Conservation (phyloP, 352 stramenopile species). For the Pythium brassicae region DNA sequence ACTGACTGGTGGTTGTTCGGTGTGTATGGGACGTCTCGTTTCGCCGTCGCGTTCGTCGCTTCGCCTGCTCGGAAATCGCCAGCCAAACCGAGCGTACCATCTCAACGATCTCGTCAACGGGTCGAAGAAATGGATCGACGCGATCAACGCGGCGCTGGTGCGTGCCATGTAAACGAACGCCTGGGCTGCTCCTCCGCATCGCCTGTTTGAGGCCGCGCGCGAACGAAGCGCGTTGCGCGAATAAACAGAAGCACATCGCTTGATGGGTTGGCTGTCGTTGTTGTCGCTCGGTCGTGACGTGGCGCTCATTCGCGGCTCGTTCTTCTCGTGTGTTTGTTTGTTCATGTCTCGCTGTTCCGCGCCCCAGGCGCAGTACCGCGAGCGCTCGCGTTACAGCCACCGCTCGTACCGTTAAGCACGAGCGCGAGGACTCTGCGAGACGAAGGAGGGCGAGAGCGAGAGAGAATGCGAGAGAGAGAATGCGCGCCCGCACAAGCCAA, state of each 20-base stretch:
- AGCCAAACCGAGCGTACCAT: conserved; percentile 87
- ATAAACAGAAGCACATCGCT: conserved; percentile 8
- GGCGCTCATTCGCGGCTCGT: conserved; percentile 1
- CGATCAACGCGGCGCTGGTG: conserved; percentile 82
- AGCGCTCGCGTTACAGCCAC: conserved; percentile 12
- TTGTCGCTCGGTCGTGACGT: background rate
- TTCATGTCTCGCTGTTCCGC: too few species aligned
- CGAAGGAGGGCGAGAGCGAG: background rate
- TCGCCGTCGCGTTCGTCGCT: background rate
- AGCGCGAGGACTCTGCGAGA: background rate
- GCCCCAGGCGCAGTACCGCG: conserved; percentile 16
- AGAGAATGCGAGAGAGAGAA: too few species aligned
- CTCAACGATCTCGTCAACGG: conserved; percentile 86
- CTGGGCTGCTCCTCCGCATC: background rate
- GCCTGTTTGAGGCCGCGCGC: conserved; percentile 13
- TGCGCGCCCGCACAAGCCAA: too few species aligned
- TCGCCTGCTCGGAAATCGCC: background rate
- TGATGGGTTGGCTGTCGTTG: background rate
- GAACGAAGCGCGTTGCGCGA: conserved; percentile 14
- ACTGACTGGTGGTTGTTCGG: background rate
- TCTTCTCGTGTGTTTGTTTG: conserved; percentile 3
- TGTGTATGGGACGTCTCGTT: background rate
- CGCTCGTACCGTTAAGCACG: conserved; percentile 12
- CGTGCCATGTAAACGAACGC: conserved; percentile 35
- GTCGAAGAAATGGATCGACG: conserved; percentile 88